Evolutionary conservation across 2,329 filamentous ascomycete genomes (phyloP), one percentile per base, ranked within the genome.

Genomic region (Trichoderma koningii): DNA sequence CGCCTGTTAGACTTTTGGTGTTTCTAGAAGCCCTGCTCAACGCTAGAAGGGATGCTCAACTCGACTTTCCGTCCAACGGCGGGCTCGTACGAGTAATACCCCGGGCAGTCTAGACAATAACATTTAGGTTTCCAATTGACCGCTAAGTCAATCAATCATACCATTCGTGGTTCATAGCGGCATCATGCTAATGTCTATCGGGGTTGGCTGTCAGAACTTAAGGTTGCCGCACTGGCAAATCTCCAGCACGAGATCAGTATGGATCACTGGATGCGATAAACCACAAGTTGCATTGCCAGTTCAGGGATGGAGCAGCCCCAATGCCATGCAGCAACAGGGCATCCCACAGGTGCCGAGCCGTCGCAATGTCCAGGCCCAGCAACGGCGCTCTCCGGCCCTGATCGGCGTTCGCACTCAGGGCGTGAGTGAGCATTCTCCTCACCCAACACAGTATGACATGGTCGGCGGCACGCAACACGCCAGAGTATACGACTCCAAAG

Each of bases 21-120:
- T 52, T 62, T 62, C 57, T 62, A 62, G 57, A 62, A 62, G 47
- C 57, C 38, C 48, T 52, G 57, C 14, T 15, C 47, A 38, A 38
- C 57, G 57, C 57, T 61, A 61, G 48, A 52, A 61, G 57, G 12
- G 57, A 9, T 41, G 44, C 56, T 50, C 41, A 38, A 19, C 53
- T 56, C 38, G 34, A 15, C 52, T 34, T 55, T 55, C 38, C 38
- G 51, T 41, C 51, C 30, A 55, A 55, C 30, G 51, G 38, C 51
- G 21, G 15, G 12, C 51, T 34, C 19, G 50, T 52, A 52, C 4
- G 17, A 50, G 23, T 50, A 50, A 38, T 38, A 38, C 34, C 34
- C 34, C 34, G n/a, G n/a, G n/a, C n/a, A 38, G 34, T 38, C 34
- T 38, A 38, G 34, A 38, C 34, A 14, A 14, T 38, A 38, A 14